phyloP scores from a whole-genome alignment of 225 moss, liverwort and hornwort genomes.

The Polytrichum commune region DNA sequence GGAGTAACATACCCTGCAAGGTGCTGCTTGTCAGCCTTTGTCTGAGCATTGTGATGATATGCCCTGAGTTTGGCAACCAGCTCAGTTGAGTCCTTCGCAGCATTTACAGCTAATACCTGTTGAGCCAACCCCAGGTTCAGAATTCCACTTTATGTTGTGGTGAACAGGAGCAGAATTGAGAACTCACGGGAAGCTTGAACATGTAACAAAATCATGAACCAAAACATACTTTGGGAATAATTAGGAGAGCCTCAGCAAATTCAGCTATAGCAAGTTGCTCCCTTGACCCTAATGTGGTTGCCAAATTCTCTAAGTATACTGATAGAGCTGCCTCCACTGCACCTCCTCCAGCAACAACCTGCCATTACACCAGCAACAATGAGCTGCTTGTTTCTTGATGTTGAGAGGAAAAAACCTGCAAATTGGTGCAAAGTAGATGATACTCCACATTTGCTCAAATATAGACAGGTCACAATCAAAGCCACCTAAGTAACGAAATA shows the following conservation, averaged over 20 bases:
- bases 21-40: slow-evolving; percentile 82
- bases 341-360: slow-evolving; percentile 87
- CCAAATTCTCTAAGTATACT: slow-evolving; percentile 74
- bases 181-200: background rate
- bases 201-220: too few species aligned
- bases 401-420: too few species aligned
- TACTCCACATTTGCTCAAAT: too few species aligned
- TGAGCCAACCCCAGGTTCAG: background rate
- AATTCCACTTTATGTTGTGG: too few species aligned
- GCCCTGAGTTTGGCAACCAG: slow-evolving; percentile 74
- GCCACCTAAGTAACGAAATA: too few species aligned
- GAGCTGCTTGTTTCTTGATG: too few species aligned
- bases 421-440: too few species aligned
- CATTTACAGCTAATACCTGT: slow-evolving; percentile 84
- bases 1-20: slow-evolving; percentile 50
- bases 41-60: slow-evolving; percentile 77
- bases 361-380: slow-evolving; percentile 6
- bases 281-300: slow-evolving; percentile 75
- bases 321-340: slow-evolving; percentile 81
- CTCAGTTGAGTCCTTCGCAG: slow-evolving; percentile 78
- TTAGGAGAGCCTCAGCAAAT: slow-evolving; percentile 83
- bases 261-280: slow-evolving; percentile 85
- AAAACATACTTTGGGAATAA: slow-evolving; percentile 63
- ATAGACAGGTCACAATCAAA: too few species aligned
- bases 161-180: background rate